Base-by-base conservation (phyloP, 1,284 basidiomycete species). In the Microbotryomycetes sp. region DNA sequence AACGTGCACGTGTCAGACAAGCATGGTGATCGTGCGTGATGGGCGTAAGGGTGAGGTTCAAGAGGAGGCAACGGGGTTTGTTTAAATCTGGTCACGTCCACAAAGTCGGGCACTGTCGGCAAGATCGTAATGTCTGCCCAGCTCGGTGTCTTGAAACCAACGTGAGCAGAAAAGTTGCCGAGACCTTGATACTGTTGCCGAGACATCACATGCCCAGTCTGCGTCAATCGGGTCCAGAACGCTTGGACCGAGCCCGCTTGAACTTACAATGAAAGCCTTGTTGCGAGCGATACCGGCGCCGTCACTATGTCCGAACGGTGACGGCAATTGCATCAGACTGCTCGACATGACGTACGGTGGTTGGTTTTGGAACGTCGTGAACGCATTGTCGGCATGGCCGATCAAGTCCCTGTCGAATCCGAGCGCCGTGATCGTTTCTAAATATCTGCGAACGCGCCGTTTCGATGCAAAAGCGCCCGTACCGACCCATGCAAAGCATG, bases 401-500 rank as follows among this genome's bases (percentile, higher is more conserved):
- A 67, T 31, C 47, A 71, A 68, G 29, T 64, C 65, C 4, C 50
- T 45, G 6, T 54, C 15, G 52, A 52, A 66, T 6, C 45, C 58
- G 27, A 57, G 24, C 15, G 29, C 26, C 45, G 56, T 58, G 5
- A 66, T 41, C 1, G 57, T 56, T 2, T 60, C 54, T 26, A 73
- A 62, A 55, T 68, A 72, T 3, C 52, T 47, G 4, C 51, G 56
- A 48, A 70, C 71, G 24, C 63, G 57, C 2, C 16, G 13, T 7
- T 64, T 66, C 0, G 71, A 65, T 2, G 61, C 56, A 52, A 73
- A 72, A 15, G 71, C 67, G 29, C 72, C 72, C 3, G 67, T 71
- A 4, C 72, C 72, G 13, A 73, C 56, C 72, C 72, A 73, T 45
- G 71, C 58, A 58, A 73, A 73, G 56, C 72, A 73, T 28, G 72